These are phyloP conservation scores for Ettlia oleoabundans DNA, from an alignment of 139 green algal species.

Conservation along the genomic window DNA sequence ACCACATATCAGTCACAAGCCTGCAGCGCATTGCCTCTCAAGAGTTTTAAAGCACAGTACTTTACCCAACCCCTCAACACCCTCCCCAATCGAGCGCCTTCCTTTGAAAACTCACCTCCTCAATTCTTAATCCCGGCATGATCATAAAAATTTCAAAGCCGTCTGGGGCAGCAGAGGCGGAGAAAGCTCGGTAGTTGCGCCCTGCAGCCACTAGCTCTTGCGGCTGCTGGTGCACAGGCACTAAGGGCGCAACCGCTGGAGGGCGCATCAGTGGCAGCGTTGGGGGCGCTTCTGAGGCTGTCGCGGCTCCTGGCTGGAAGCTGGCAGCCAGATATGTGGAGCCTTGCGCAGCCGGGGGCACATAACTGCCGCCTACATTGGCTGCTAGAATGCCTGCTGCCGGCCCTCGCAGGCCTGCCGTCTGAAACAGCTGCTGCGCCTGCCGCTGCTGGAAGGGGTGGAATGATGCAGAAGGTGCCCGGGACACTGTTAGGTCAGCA, in stretches of 20 bases:
- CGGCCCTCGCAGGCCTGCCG: no score
- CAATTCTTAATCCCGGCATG: constrained; percentile 4
- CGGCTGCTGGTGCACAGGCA: neutral
- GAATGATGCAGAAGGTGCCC: no score
- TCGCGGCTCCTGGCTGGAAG: neutral
- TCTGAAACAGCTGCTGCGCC: no score
- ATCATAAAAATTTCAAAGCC: constrained; percentile 30
- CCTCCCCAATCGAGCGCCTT: neutral
- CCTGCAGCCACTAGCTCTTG: constrained; percentile 6
- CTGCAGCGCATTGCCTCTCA: no score
- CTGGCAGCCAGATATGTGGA: neutral
- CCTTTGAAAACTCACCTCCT: constrained; percentile 10
- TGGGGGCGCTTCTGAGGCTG: neutral
- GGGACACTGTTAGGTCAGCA: no score
- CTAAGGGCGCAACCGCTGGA: neutral
- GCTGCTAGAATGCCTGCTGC: no score
- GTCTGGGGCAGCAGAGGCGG: neutral
- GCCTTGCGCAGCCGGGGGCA: neutral
- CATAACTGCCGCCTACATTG: no score
- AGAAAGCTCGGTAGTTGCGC: constrained; percentile 17
- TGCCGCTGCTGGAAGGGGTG: no score
- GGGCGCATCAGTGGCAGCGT: neutral
- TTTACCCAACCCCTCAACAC: no score
- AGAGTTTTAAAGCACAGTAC: no score
- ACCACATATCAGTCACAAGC: no score